phyloP scores from a whole-genome alignment of 345 rosid species.

The Eucalyptus lansdowneana region DNA sequence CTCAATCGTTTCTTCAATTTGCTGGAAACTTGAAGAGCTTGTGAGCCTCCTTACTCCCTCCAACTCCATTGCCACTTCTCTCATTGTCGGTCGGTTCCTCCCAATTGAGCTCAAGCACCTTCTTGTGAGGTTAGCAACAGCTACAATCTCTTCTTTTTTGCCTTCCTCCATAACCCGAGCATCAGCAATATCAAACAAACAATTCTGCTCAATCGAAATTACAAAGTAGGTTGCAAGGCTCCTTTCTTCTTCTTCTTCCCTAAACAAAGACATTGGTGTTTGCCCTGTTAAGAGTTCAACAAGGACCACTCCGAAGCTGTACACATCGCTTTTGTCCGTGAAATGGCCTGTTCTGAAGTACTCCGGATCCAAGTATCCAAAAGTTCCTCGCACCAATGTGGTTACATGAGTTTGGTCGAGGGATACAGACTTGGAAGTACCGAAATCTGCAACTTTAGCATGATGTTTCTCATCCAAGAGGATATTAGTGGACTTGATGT shows the following conservation, averaged over 20 bases:
- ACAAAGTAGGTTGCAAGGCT: fast-evolving
- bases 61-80: neutral
- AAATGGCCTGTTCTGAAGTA: neutral
- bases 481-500: neutral
- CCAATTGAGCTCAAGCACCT: neutral
- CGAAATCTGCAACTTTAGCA: neutral
- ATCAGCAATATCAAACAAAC: neutral
- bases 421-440: neutral
- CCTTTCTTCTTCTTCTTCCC: neutral
- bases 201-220: neutral
- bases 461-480: neutral
- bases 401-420: neutral
- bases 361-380: neutral
- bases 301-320: neutral
- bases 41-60: neutral
- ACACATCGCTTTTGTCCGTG: neutral
- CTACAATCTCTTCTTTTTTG: neutral
- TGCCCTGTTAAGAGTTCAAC: neutral
- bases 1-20: neutral
- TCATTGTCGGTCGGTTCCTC: neutral
- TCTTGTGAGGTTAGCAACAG: neutral
- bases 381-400: neutral
- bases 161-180: neutral
- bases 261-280: neutral
- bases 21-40: neutral